These are phyloP conservation scores for Pyrenochaeta sp. DNA, from an alignment of 2,329 filamentous ascomycete genomes.

Conservation along the genomic window DNA sequence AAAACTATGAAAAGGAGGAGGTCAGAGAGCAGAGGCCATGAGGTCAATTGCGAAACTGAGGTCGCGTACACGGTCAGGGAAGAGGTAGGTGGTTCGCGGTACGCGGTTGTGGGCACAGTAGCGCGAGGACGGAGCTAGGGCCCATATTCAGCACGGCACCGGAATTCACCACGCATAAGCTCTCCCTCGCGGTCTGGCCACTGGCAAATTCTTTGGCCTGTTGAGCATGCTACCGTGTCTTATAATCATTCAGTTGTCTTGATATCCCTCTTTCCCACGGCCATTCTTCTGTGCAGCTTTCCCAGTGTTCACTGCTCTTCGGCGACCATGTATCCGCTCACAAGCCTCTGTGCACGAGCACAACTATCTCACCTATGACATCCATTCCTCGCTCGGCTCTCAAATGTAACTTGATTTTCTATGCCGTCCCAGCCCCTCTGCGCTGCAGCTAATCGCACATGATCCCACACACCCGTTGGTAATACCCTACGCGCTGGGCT, in stretches of 20 bases:
- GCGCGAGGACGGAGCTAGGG: constrained; percentile 33
- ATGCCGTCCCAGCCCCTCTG: constrained; percentile 47
- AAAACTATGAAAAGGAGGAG: constrained; percentile 18
- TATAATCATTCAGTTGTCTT: constrained; percentile 2
- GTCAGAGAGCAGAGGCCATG: constrained; percentile 46
- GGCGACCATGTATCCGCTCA: constrained; percentile 23
- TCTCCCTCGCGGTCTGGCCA: constrained; percentile 18
- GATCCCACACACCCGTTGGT: constrained; percentile 33
- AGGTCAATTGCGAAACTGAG: constrained; percentile 37
- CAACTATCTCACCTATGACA: constrained; percentile 32
- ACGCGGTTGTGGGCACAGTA: constrained; percentile 25
- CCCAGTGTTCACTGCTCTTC: constrained; percentile 14
- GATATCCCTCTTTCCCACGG: neutral
- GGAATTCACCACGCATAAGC: constrained; percentile 25
- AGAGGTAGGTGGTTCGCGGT: constrained; percentile 13
- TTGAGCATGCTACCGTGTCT: constrained; percentile 2
- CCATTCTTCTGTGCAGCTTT: neutral
- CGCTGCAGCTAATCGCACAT: constrained; percentile 35
- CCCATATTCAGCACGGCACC: constrained; percentile 23
- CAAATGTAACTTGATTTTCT: constrained; percentile 35
- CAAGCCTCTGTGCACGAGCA: constrained; percentile 41
- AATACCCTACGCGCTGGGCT: constrained; percentile 29
- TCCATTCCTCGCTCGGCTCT: constrained; percentile 40
- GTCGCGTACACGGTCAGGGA: constrained; percentile 33
- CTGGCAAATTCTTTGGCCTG: constrained; percentile 2